Evolutionary conservation across 2,329 filamentous ascomycete genomes (phyloP), one percentile per base, ranked within the genome.

Genomic region (Phyllosticta citribraziliensis): DNA sequence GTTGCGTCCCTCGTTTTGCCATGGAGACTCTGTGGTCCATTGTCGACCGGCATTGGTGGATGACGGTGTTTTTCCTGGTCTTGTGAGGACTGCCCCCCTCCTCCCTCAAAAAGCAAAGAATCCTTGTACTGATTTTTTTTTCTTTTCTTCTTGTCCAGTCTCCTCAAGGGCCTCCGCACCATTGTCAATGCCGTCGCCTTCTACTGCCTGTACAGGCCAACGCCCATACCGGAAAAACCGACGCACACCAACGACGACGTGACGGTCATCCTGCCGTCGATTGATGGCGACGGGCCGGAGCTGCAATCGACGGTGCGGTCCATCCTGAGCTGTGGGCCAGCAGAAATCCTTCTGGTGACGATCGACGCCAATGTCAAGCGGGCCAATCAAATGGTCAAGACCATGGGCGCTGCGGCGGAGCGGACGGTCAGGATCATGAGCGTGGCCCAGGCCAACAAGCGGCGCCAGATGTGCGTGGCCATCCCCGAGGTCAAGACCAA

Each of bases 231-330:
- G 51, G 84, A 85, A 62, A 88, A 91, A 65, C 91, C 93, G n/a
- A 86, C 81, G 53, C 87, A 91, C 72, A 90, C 86, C 27, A 83
- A 86, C 35, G 78, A 89, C 67, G 90, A 97, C 82, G 91, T 96
- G 69, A 96, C 93, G 5, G 91, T 97, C 65, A 89, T 97, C 68
- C 89, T 97, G 64, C 93, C 93, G 8, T 95, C 92, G 11, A 91
- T 97, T 65, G 90, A 95, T 70, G 90, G 91, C 63, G 86, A 85
- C 64, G 91, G 93, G 63, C 86, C 91, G 68, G 90, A 95, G 70
- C 80, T 97, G 64, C 86, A 87, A 58, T 85, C 88, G 63, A 96
- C 91, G 19, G 82, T 97, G 50, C 80, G 87, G 70, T 91, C 88
- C 69, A 91, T 90, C 65, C 78, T 92, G 56, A 83, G 82, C 22